Evolutionary conservation across 768 basidiomycete species (phyloP).

Genomic region (Boletus tylopilopsis): DNA sequence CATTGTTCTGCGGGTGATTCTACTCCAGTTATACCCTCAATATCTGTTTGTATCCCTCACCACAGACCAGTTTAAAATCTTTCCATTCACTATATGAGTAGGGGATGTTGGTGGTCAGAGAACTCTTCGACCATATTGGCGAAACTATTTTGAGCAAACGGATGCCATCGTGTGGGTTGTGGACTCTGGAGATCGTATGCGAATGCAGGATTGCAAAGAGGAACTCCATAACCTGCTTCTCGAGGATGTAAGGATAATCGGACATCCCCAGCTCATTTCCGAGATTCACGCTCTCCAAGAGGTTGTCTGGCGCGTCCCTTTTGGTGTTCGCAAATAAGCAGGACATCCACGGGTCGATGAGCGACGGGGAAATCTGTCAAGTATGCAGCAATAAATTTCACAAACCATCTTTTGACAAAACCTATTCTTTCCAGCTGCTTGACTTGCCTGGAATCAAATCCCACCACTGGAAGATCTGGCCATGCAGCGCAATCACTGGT

Average conservation of each 20-base stretch:
- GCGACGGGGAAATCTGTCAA: conserved; percentile 74
- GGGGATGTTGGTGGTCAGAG: conserved; percentile 99
- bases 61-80: conserved; percentile 36
- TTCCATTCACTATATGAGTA: conserved; percentile 73
- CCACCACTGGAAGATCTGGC: conserved; percentile 85
- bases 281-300: conserved; percentile 42
- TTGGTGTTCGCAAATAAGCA: conserved; percentile 98
- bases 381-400: conserved; percentile 42
- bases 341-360: conserved; percentile 87
- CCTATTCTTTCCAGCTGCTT: conserved; percentile 54
- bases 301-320: conserved; percentile 92
- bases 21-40: conserved; percentile 40
- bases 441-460: conserved; percentile 77
- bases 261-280: conserved; percentile 3
- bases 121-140: conserved; percentile 95
- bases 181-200: conserved; percentile 87
- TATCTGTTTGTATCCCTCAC: conserved; percentile 33
- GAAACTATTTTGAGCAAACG: conserved; percentile 98
- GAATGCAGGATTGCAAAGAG: conserved; percentile 85
- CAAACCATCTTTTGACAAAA: conserved; percentile 7
- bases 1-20: conserved; percentile 24
- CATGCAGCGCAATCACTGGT: conserved; percentile 92
- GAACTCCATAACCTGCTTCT: conserved; percentile 84
- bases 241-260: conserved; percentile 72
- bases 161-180: conserved; percentile 99